Evolutionary conservation across 2,329 filamentous ascomycete genomes (phyloP).

Genomic region (Epichloe aotearoae): DNA sequence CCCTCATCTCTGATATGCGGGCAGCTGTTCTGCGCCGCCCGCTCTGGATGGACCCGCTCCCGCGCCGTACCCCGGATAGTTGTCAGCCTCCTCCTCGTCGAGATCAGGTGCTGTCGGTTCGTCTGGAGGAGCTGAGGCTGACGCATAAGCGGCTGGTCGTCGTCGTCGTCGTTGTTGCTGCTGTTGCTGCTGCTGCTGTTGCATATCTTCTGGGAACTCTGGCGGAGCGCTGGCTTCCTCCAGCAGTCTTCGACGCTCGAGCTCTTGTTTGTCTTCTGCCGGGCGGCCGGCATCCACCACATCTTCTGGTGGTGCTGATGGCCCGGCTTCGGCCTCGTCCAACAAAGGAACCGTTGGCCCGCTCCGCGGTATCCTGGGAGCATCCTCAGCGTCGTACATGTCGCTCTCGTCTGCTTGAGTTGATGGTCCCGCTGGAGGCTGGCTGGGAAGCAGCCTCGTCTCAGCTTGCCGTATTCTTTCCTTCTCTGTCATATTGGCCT

Average conservation of each 20-base stretch:
- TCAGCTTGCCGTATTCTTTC: conserved; percentile 67
- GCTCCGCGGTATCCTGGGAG: conserved; percentile 13
- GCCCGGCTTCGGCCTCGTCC: conserved; percentile 13
- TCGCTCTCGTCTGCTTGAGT: conserved; percentile 31
- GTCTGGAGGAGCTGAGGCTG: conserved; percentile 13
- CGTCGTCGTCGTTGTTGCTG: neutral
- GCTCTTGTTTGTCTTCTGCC: conserved; percentile 65
- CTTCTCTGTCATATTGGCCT: conserved; percentile 64
- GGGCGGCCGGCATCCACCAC: conserved; percentile 21
- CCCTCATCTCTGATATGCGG: conserved; percentile 25
- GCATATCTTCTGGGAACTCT: conserved; percentile 40
- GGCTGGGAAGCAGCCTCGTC: conserved; percentile 66
- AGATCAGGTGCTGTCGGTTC: conserved; percentile 45
- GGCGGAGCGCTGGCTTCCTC: conserved; percentile 51
- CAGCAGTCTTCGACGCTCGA: conserved; percentile 53
- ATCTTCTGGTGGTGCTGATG: conserved; percentile 33
- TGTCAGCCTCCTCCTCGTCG: conserved; percentile 40
- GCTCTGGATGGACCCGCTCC: conserved; percentile 13
- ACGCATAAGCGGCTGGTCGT: conserved; percentile 15
- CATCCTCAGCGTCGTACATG: conserved; percentile 35
- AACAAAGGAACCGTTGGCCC: conserved; percentile 6
- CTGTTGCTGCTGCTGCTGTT: conserved; percentile 18
- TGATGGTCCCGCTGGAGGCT: conserved; percentile 38
- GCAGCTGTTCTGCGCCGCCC: conserved; percentile 19
- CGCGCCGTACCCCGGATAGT: conserved; percentile 18